Evolutionary conservation across 352 stramenopile genomes (phyloP).

Genomic region (Phytophthora vignae): DNA sequence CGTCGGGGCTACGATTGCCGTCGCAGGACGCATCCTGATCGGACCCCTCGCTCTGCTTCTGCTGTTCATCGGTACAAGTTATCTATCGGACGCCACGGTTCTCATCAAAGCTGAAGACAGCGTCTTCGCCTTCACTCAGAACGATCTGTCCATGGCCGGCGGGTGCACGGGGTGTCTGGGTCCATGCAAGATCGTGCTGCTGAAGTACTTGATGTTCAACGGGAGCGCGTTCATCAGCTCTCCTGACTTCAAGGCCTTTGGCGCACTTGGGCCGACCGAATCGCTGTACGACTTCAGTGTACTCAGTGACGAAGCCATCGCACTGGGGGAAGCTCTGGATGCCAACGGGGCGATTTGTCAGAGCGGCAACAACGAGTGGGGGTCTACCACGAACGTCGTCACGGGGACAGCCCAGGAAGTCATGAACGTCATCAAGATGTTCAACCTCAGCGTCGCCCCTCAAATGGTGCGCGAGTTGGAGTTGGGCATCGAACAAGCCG

Average conservation of each 20-base stretch:
- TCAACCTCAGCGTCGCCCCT: background rate
- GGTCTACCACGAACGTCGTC: background rate
- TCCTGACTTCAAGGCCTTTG: background rate
- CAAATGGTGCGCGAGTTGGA: background rate
- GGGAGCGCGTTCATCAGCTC: background rate
- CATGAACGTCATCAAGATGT: background rate
- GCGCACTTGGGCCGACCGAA: background rate
- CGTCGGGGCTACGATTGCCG: background rate
- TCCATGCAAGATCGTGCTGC: constrained; percentile 4
- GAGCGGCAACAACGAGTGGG: background rate
- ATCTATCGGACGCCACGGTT: constrained; percentile 5
- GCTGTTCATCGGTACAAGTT: background rate
- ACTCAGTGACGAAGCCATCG: background rate
- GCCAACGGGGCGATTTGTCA: background rate
- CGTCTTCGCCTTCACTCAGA: constrained; percentile 14
- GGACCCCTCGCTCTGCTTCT: background rate
- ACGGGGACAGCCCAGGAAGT: background rate
- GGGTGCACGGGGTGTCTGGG: constrained; percentile 11
- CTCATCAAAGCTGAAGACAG: constrained; percentile 16
- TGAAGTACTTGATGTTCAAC: background rate
- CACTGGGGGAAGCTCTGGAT: background rate
- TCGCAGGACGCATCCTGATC: background rate
- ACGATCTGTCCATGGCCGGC: constrained; percentile 16
- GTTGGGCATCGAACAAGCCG: background rate
- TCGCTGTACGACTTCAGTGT: constrained; percentile 2